phyloP scores from a whole-genome alignment of 2,329 filamentous ascomycete species.

The Dichotomopilus funicola region DNA sequence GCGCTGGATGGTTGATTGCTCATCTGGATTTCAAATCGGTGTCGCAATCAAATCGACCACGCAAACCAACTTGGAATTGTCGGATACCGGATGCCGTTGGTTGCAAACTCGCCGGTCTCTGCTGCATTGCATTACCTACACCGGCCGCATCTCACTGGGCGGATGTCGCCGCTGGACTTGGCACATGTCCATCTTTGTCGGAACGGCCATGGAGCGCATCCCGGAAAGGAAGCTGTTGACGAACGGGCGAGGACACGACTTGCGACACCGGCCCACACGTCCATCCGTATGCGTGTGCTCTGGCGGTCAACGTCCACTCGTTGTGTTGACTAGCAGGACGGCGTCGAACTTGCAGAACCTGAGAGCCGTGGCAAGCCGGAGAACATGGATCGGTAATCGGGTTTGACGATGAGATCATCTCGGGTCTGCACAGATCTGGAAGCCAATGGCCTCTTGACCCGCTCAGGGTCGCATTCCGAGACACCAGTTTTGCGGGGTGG shows the following conservation, averaged over 20 bases:
- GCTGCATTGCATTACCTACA: slow-evolving; percentile 1
- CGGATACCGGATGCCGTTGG: neutral
- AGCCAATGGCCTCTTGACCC: neutral
- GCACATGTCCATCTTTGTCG: slow-evolving; percentile 8
- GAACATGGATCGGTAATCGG: neutral
- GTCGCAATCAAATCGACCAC: neutral
- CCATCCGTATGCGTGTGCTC: neutral
- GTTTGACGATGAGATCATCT: slow-evolving; percentile 5
- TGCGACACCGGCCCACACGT: slow-evolving; percentile 7
- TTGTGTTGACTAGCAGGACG: neutral
- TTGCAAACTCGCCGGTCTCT: neutral
- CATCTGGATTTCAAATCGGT: slow-evolving; percentile 15
- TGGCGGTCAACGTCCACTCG: neutral
- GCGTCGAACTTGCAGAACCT: neutral
- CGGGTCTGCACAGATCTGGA: neutral
- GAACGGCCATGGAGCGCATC: neutral
- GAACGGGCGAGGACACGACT: neutral
- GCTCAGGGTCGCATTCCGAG: slow-evolving; percentile 4
- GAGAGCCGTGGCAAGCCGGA: slow-evolving; percentile 13
- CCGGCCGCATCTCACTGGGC: slow-evolving; percentile 4
- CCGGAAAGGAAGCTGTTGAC: slow-evolving; percentile 2
- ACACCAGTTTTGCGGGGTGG: neutral
- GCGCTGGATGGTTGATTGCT: slow-evolving; percentile 10
- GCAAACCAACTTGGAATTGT: neutral
- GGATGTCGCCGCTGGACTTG: slow-evolving; percentile 1